Base-by-base conservation (phyloP, 805 yeast genomes). In the Brettanomyces nanus region DNA sequence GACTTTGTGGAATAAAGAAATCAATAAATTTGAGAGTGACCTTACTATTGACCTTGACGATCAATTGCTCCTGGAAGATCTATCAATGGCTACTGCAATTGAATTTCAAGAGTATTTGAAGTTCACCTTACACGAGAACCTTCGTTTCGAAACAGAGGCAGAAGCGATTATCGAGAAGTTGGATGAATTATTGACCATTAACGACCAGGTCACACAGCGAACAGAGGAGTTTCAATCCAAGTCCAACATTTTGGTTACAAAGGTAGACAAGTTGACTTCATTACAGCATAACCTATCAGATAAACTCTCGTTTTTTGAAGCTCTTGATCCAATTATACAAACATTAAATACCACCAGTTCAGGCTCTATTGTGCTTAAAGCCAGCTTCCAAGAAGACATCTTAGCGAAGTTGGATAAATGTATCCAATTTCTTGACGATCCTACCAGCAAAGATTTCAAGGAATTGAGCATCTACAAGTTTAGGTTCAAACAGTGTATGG, bases 401-500 rank as follows among this genome's bases (percentile, higher is more conserved):
- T 57, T 90, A 37, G 42, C 36, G 1, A 74, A 75, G 37, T 62
- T 90, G 35, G 95, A 87, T 51, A 62, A 59, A 13, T 85, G 94
- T 26, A 58, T 89, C 28, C 59, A 51, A 2, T 89, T 85, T 53
- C 66, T 79, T 4, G 64, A 68, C 6, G 59, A 62, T 3, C 72
- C 78, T 37, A 58, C 65, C 5, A 77, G 77, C 40, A 43, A 52
- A 4, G 43, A 53, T 7, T 81, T 82, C 51, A 77, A 74, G 51
- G 95, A 87, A 38, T 64, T 74, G 9, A 90, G 78, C 20, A 52
- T 75, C 2, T 86, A 84, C 54, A 71, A 69, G 34, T 74, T 77
- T 45, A 71, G 89, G 41, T 85, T 85, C 61, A 75, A 83, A 44
- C 94, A 85, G 49, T 85, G 95, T 51, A 68, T 86, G 70, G 77